A percentile compares a stretch with the other conserved stretches of the same genome.
These are phyloP conservation scores for Uncinocarpus reesii DNA, from an alignment of 2,329 filamentous ascomycete genomes.

Conservation along the genomic window DNA sequence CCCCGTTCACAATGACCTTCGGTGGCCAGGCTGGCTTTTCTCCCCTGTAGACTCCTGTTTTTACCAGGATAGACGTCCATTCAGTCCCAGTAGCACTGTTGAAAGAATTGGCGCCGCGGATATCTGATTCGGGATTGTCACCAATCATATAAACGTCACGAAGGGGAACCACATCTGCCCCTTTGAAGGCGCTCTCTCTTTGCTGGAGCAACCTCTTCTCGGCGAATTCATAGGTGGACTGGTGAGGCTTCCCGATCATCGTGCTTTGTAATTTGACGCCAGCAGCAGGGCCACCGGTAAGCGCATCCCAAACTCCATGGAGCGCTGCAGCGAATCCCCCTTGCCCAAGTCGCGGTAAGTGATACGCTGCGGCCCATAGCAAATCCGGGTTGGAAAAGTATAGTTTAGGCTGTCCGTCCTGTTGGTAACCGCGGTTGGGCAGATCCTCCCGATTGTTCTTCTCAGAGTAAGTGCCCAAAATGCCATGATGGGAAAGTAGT, in stretches of 20 bases:
- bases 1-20: constrained; percentile 59
- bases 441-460: constrained; percentile 57
- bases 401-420: constrained; percentile 66
- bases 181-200: constrained; percentile 41
- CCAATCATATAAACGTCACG: constrained; percentile 87
- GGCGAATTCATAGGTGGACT: constrained; percentile 70
- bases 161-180: constrained; percentile 40
- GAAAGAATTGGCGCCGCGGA: constrained; percentile 73
- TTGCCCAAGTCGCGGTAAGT: constrained; percentile 77
- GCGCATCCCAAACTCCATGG: constrained; percentile 64
- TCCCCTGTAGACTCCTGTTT: constrained; percentile 63
- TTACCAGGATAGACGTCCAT: constrained; percentile 68
- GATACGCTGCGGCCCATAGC: constrained; percentile 77
- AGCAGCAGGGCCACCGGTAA: constrained; percentile 50
- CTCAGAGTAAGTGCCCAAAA: constrained; percentile 66
- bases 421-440: constrained; percentile 68
- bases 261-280: constrained; percentile 51
- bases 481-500: constrained; percentile 65
- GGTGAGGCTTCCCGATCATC: constrained; percentile 73
- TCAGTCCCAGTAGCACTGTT: constrained; percentile 54
- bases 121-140: constrained; percentile 82
- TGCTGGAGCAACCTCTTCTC: constrained; percentile 60
- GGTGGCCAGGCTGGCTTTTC: constrained; percentile 52
- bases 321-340: constrained; percentile 80
- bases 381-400: constrained; percentile 89